Base-by-base conservation (phyloP, 495 filamentous ascomycete genomes). In the Penicillium salamii region DNA sequence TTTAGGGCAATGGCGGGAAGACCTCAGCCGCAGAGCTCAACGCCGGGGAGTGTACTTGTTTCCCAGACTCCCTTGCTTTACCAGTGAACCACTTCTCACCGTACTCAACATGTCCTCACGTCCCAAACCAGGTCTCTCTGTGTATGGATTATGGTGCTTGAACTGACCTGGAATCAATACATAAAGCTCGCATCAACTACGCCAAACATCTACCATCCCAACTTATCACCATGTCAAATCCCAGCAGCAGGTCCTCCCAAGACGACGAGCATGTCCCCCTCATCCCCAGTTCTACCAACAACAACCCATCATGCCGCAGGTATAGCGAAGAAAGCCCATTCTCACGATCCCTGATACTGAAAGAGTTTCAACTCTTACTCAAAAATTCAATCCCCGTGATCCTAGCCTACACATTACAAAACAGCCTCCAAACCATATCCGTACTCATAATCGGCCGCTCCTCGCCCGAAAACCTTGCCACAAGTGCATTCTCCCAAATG, bases 401-500 rank as follows among this genome's bases (percentile, higher is more conserved):
- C 57, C 66, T 96, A 3, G 90, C 90, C 42, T 96, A 96, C 65
- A 84, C 86, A 0, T 78, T 96, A 5, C 91, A 96, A 61, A 96
- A 91, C 65, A 91, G 87, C 13, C 74, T 96, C 0, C 91, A 96
- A 65, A 95, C 91, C 0, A 63, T 87, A 15, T 93, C 90, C 0
- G 87, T 96, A 5, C 68, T 96, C 24, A 85, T 96, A 13, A 89
- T 90, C 15, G 91, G 91, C 17, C 82, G 89, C 8, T 73, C 89
- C 7, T 90, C 86, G 1, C 88, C 91, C 1, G 83, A 92, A 63
- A 82, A 89, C 15, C 73, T 97, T 7, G 87, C 91, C 2, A 87
- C 87, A 0, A 86, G 88, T 5, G 90, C 91, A 7, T 96, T 96
- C 67, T 86, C 87, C 0, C 89, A 92, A 69, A 91, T 96, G 91